phyloP scores from a whole-genome alignment of 805 yeast genomes.

The Teunomyces funiuensis region DNA sequence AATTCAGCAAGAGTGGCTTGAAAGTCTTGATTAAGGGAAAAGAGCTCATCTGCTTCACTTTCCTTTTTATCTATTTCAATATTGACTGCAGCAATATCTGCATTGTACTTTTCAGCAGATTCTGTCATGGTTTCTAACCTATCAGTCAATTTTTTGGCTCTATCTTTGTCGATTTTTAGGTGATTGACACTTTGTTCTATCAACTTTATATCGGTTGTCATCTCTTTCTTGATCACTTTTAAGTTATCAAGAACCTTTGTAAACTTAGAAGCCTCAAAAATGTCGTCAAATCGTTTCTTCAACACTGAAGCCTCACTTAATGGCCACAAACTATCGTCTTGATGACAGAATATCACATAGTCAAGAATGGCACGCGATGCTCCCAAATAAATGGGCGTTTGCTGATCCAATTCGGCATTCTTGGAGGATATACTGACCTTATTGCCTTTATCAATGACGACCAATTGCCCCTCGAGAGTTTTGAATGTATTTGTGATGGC shows the following conservation, averaged over 20 bases:
- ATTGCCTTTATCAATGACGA: constrained; percentile 63
- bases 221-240: constrained; percentile 73
- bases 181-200: constrained; percentile 79
- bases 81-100: constrained; percentile 50
- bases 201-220: constrained; percentile 70
- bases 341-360: constrained; percentile 95
- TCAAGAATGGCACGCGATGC: constrained; percentile 86
- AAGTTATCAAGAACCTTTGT: constrained; percentile 85
- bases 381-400: constrained; percentile 81
- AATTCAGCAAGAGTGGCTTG: constrained; percentile 66
- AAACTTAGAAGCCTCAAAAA: constrained; percentile 91
- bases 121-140: constrained; percentile 44
- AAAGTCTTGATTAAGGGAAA: constrained; percentile 77
- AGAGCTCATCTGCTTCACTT: constrained; percentile 58
- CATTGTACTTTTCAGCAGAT: constrained; percentile 45
- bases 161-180: constrained; percentile 65
- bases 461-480: constrained; percentile 86
- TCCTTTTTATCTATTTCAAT: constrained; percentile 52
- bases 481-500: constrained; percentile 59
- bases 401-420: constrained; percentile 72
- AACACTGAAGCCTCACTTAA: constrained; percentile 83
- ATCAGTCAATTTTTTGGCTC: constrained; percentile 60
- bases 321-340: constrained; percentile 97
- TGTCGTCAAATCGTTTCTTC: constrained; percentile 93
- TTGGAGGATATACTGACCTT: constrained; percentile 76